Percentiles rank a stretch among this genome's conserved stretches.
phyloP scores from a whole-genome alignment of 805 yeast genomes.

The Clavispora phyllophila region DNA sequence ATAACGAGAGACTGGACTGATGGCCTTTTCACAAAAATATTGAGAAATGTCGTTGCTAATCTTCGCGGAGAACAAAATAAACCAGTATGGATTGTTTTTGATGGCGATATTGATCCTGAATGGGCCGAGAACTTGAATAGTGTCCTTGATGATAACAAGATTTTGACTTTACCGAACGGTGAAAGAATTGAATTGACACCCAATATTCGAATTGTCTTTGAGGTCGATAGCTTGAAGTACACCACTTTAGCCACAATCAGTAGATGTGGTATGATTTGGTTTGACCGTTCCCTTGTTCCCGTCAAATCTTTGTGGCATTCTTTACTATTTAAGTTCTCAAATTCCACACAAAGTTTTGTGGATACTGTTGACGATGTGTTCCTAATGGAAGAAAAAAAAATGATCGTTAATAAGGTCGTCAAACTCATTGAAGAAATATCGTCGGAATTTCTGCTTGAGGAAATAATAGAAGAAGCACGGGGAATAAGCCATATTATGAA shows the following conservation, averaged over 20 bases:
- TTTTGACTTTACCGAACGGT: constrained; percentile 83
- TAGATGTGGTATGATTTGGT: constrained; percentile 86
- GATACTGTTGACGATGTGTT: constrained; percentile 3
- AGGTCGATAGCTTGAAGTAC: constrained; percentile 56
- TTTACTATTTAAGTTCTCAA: constrained; percentile 4
- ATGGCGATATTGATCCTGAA: constrained; percentile 89
- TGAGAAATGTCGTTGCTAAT: constrained; percentile 55
- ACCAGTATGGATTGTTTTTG: constrained; percentile 75
- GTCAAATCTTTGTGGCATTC: constrained; percentile 13
- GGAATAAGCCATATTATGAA: constrained; percentile 49
- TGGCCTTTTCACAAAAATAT: constrained; percentile 68
- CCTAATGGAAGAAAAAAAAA: constrained; percentile 4
- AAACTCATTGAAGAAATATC: not conserved
- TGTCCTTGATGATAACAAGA: constrained; percentile 81
- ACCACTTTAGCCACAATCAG: constrained; percentile 92
- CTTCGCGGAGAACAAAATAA: constrained; percentile 53
- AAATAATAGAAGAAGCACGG: constrained; percentile 21
- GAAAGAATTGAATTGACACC: constrained; percentile 69
- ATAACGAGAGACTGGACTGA: constrained; percentile 90
- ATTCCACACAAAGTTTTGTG: not conserved
- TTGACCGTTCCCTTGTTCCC: constrained; percentile 35
- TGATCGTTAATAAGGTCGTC: constrained; percentile 12
- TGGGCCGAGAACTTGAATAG: constrained; percentile 92
- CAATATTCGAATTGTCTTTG: constrained; percentile 67
- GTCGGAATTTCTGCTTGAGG: not conserved